phyloP scores from a whole-genome alignment of 2,329 filamentous ascomycete species.

The Fonsecaea pedrosoi region DNA sequence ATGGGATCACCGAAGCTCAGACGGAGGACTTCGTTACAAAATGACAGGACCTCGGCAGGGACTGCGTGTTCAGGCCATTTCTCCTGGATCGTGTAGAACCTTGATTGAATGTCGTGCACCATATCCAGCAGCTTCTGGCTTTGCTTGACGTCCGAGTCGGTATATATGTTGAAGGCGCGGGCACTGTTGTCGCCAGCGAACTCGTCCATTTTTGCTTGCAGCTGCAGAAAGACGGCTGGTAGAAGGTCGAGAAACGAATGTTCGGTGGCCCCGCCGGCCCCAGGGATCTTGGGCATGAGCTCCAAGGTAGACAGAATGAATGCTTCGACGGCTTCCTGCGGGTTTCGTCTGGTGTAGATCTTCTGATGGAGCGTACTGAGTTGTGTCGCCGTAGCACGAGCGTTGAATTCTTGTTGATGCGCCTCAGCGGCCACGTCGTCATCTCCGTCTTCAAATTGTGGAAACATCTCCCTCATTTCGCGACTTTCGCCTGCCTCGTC shows the following conservation, averaged over 20 bases:
- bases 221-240: slow-evolving; percentile 68
- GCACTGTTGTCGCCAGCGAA: slow-evolving; percentile 48
- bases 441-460: slow-evolving; percentile 65
- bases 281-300: slow-evolving; percentile 44
- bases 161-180: slow-evolving; percentile 84
- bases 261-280: slow-evolving; percentile 29
- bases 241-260: slow-evolving; percentile 56
- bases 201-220: slow-evolving; percentile 66
- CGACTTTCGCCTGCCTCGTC: slow-evolving; percentile 75
- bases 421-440: slow-evolving; percentile 41
- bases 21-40: slow-evolving; percentile 76
- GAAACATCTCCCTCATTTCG: slow-evolving; percentile 82
- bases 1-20: slow-evolving; percentile 82
- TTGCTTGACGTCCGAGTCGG: slow-evolving; percentile 77
- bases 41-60: slow-evolving; percentile 76
- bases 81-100: slow-evolving; percentile 73
- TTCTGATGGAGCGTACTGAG: slow-evolving; percentile 66
- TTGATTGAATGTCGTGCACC: slow-evolving; percentile 70
- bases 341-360: slow-evolving; percentile 48
- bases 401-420: slow-evolving; percentile 45
- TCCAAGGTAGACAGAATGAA: slow-evolving; percentile 43
- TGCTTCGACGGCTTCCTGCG: slow-evolving; percentile 43
- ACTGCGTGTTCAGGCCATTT: slow-evolving; percentile 77
- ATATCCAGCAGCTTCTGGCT: slow-evolving; percentile 74
- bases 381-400: slow-evolving; percentile 65